These are phyloP conservation scores for Piromyces finnis DNA, from an alignment of 192 early-diverging fungal genomes.

Conservation along the genomic window DNA sequence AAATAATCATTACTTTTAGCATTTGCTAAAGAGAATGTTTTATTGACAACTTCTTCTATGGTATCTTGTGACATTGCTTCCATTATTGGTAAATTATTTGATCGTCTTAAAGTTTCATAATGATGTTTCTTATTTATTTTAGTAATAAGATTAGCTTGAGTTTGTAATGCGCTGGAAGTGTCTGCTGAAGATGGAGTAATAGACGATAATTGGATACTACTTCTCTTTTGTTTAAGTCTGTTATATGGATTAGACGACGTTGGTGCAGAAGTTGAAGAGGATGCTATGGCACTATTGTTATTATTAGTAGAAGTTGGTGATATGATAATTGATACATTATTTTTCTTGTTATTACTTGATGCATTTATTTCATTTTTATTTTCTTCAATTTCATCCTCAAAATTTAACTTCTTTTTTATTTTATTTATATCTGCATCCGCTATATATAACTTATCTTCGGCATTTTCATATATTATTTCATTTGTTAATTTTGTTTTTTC, in stretches of 20 bases:
- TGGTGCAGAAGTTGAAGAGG: background rate
- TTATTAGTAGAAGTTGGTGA: background rate
- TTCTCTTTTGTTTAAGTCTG: background rate
- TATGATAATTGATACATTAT: background rate
- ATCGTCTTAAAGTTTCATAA: background rate
- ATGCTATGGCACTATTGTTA: background rate
- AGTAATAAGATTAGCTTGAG: background rate
- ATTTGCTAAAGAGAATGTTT: slow-evolving; percentile 43
- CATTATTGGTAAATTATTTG: slow-evolving; percentile 47
- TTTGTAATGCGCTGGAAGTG: background rate
- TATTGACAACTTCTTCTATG: slow-evolving; percentile 84
- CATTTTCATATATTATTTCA: background rate
- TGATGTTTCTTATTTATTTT: background rate
- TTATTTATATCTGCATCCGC: background rate
- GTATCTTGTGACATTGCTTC: slow-evolving; percentile 85
- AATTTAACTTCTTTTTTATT: background rate
- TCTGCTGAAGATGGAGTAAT: background rate
- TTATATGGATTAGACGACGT: background rate
- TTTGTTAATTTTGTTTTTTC: background rate
- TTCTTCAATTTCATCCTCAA: background rate
- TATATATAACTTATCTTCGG: background rate
- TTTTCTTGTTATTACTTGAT: background rate
- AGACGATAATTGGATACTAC: background rate
- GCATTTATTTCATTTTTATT: background rate
- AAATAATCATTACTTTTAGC: slow-evolving; percentile 43